These are phyloP conservation scores for Trichoderma brevicompactum DNA, from an alignment of 2,329 filamentous ascomycete species.

Conservation along the genomic window DNA sequence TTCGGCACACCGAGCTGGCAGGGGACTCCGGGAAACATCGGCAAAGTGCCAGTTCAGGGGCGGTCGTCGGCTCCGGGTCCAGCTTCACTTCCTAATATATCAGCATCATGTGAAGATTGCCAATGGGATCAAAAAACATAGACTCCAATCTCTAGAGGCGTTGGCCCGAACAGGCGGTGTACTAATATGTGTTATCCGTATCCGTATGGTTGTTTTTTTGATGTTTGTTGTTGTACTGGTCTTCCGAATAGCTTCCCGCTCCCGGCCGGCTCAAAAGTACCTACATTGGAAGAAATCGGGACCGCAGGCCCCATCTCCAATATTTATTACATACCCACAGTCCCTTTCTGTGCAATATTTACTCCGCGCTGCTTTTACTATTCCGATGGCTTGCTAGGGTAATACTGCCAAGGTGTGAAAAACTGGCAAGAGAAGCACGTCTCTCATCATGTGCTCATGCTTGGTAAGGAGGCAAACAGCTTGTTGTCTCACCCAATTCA, in stretches of 20 bases:
- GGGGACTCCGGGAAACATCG: conserved; percentile 14
- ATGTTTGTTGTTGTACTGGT: background rate
- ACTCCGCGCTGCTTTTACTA: no score
- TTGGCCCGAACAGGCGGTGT: conserved; percentile 8
- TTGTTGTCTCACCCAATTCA: no score
- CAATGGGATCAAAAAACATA: background rate
- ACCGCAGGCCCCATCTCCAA: background rate
- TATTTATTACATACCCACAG: background rate
- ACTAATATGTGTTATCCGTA: no score
- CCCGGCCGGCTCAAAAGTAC: conserved; percentile 15
- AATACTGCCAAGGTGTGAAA: no score
- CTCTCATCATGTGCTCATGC: no score
- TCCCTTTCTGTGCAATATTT: background rate
- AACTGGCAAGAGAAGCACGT: no score
- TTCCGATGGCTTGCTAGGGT: no score
- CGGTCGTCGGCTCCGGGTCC: background rate
- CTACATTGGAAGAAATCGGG: conserved; percentile 25
- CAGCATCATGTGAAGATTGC: background rate
- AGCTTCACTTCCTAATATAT: background rate
- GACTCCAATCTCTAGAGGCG: no score
- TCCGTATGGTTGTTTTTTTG: background rate
- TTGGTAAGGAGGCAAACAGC: no score
- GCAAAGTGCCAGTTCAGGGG: background rate
- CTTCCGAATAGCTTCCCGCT: conserved; percentile 6
- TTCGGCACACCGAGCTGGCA: background rate